Percentiles rank a stretch among this genome's conserved stretches.
phyloP scores from a whole-genome alignment of 805 yeast genomes.

The Scheffersomyces coipomensis region DNA sequence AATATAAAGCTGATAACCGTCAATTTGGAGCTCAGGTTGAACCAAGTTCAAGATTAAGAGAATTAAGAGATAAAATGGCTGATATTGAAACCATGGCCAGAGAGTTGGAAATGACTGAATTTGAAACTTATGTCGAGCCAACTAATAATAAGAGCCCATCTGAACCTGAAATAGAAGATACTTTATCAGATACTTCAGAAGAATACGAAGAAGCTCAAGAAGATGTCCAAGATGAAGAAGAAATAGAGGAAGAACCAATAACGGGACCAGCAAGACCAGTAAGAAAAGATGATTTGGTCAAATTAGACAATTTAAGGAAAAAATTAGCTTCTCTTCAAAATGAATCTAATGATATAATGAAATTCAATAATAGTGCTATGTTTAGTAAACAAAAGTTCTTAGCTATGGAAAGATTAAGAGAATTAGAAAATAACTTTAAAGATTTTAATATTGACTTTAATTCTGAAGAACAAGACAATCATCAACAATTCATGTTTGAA shows the following conservation, averaged over 20 bases:
- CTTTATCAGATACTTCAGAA: slow-evolving; percentile 6
- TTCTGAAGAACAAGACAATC: slow-evolving; percentile 16
- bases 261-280: slow-evolving; percentile 39
- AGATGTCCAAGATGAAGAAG: slow-evolving; percentile 14
- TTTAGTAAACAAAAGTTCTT: slow-evolving; percentile 58
- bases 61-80: slow-evolving; percentile 80
- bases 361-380: slow-evolving; percentile 59
- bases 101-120: slow-evolving; percentile 82
- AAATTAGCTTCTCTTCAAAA: slow-evolving; percentile 62
- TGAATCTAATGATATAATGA: slow-evolving; percentile 75
- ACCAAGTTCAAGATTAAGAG: slow-evolving; percentile 74
- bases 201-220: slow-evolving; percentile 11
- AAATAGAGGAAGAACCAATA: slow-evolving; percentile 10
- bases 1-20: slow-evolving; percentile 44
- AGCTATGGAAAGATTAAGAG: slow-evolving; percentile 71
- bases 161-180: slow-evolving; percentile 17
- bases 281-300: slow-evolving; percentile 51
- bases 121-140: slow-evolving; percentile 40
- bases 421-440: slow-evolving; percentile 64
- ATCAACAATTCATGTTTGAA: slow-evolving; percentile 7
- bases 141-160: slow-evolving; percentile 3
- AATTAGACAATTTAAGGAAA: slow-evolving; percentile 53
- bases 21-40: slow-evolving; percentile 57
- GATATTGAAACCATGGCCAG: slow-evolving; percentile 81
- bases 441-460: slow-evolving; percentile 61